phyloP scores from a whole-genome alignment of 2,329 filamentous ascomycete genomes.

The Pseudogymnoascus sp. region DNA sequence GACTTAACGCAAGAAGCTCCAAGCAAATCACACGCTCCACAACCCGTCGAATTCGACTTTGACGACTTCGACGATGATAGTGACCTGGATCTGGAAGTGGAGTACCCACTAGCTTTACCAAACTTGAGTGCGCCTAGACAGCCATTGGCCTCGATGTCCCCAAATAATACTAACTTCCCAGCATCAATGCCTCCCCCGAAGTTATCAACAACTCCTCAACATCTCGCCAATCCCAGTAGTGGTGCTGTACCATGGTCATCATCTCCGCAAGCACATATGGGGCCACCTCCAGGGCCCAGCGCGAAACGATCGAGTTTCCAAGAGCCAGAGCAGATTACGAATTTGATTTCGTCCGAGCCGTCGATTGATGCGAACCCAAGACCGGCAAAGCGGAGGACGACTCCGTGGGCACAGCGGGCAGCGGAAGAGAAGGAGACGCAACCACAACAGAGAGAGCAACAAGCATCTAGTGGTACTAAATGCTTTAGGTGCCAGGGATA shows the following conservation, averaged over 20 bases:
- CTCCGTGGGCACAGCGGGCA: slow-evolving; percentile 24
- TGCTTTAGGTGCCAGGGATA: background rate
- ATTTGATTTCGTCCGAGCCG: slow-evolving; percentile 8
- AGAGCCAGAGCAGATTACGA: slow-evolving; percentile 11
- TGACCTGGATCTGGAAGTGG: slow-evolving; percentile 62
- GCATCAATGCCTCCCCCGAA: slow-evolving; percentile 4
- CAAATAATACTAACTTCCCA: slow-evolving; percentile 9
- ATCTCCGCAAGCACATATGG: slow-evolving; percentile 39
- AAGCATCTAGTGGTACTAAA: background rate
- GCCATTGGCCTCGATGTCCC: background rate
- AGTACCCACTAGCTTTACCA: slow-evolving; percentile 41
- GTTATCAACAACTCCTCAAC: background rate
- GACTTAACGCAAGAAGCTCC: slow-evolving; percentile 2
- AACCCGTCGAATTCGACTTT: slow-evolving; percentile 54
- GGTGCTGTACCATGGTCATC: slow-evolving; percentile 32
- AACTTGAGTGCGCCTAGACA: background rate
- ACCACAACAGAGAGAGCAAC: background rate
- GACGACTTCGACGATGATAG: slow-evolving; percentile 84
- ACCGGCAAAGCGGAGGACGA: slow-evolving; percentile 31
- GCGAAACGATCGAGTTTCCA: slow-evolving; percentile 12
- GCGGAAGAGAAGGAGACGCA: slow-evolving; percentile 23
- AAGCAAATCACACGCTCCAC: background rate
- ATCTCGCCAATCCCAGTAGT: slow-evolving; percentile 16
- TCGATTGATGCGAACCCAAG: slow-evolving; percentile 18
- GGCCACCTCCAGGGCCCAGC: slow-evolving; percentile 22